Percentiles rank a stretch among this genome's conserved stretches.
Conservation (phyloP, 2,329 filamentous ascomycete species). For the Penicillium sp. region DNA sequence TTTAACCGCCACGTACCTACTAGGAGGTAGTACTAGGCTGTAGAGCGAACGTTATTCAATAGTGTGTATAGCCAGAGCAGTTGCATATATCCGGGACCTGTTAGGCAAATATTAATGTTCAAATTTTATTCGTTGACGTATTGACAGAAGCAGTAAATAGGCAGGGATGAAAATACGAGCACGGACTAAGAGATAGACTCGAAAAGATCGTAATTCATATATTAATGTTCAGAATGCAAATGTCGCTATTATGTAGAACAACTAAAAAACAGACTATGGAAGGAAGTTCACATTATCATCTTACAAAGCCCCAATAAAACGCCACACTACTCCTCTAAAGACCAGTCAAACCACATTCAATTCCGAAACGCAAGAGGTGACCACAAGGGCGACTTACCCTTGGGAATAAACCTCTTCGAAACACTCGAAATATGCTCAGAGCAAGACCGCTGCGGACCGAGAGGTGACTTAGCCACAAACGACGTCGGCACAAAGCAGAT, state of each 20-base stretch:
- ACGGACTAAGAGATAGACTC: no score
- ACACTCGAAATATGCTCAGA: constrained; percentile 6
- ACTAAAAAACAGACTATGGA: background rate
- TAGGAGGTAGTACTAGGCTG: no score
- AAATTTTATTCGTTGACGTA: no score
- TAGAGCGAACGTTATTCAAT: no score
- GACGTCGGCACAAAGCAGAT: constrained; percentile 24
- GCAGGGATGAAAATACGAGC: no score
- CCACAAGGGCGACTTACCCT: constrained; percentile 1
- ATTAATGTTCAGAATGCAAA: background rate
- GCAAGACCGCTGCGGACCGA: constrained; percentile 4
- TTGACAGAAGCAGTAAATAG: no score
- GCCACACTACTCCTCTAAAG: background rate
- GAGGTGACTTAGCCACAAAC: constrained; percentile 17
- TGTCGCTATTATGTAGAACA: background rate
- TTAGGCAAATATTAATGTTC: no score
- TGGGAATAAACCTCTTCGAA: background rate
- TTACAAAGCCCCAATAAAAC: background rate
- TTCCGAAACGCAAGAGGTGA: background rate
- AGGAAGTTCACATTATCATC: no score
- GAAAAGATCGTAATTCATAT: no score
- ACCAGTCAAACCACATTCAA: background rate
- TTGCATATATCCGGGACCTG: no score
- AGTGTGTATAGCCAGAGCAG: no score
- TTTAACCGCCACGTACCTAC: no score